phyloP scores from a whole-genome alignment of 164 flowering plant genomes.

The Akebia trifoliata region DNA sequence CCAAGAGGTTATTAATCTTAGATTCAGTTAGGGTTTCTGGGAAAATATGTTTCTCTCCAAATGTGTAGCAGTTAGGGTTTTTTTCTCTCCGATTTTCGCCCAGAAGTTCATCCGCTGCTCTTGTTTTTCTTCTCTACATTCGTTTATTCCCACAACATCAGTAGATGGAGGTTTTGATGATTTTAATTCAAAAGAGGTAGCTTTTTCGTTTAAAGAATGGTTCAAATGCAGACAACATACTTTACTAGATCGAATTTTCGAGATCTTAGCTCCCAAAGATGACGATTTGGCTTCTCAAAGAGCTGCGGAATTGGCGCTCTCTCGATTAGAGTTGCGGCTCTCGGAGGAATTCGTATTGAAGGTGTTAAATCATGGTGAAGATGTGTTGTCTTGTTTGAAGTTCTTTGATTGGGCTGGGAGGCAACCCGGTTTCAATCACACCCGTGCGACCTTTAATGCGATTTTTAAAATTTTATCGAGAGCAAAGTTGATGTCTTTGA shows the following conservation, averaged over 20 bases:
- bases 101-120: conserved; percentile 8
- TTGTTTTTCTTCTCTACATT: neutral
- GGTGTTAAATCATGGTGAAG: conserved; percentile 38
- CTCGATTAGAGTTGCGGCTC: conserved; percentile 36
- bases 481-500: conserved; percentile 40
- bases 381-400: conserved; percentile 54
- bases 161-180: neutral
- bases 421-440: conserved; percentile 57
- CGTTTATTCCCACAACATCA: neutral
- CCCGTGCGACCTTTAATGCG: conserved; percentile 55
- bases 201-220: conserved; percentile 44
- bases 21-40: conserved; percentile 1
- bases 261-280: conserved; percentile 22
- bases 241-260: conserved; percentile 33
- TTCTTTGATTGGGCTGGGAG: conserved; percentile 94
- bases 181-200: conserved; percentile 16
- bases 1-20: no score
- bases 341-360: conserved; percentile 42
- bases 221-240: conserved; percentile 27
- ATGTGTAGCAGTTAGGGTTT: conserved; percentile 5
- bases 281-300: conserved; percentile 9
- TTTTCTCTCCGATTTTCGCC: neutral
- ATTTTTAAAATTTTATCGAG: conserved; percentile 55
- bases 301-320: conserved; percentile 32
- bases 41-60: conserved; percentile 5